Evolutionary conservation across 169 alveolate genomes (phyloP).

Genomic region (Cystoisospora suis): DNA sequence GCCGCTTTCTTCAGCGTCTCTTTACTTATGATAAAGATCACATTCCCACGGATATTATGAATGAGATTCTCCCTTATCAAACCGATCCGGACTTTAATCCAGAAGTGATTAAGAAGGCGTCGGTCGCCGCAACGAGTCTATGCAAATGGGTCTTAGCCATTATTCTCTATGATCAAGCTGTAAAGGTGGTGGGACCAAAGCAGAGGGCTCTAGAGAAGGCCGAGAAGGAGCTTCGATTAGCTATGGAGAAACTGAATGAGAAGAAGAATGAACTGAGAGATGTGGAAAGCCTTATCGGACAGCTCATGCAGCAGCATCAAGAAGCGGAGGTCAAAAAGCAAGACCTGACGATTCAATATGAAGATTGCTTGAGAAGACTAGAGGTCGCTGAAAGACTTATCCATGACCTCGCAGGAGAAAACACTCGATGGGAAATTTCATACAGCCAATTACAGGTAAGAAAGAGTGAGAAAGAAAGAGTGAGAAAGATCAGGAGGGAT

Average conservation of each 20-base stretch:
- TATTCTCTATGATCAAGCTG: conserved; percentile 90
- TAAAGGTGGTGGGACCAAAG: conserved; percentile 88
- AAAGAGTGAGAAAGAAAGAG: too few relatives aligned
- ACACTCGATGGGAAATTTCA: conserved; percentile 93
- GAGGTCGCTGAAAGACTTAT: conserved; percentile 93
- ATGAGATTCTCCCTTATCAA: conserved; percentile 91
- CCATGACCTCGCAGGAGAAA: conserved; percentile 93
- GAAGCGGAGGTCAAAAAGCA: conserved; percentile 86
- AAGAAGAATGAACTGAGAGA: conserved; percentile 87
- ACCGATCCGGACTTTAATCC: conserved; percentile 83
- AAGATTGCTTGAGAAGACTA: conserved; percentile 77
- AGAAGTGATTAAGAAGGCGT: conserved; percentile 86
- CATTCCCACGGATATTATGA: conserved; percentile 93
- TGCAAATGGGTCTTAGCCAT: conserved; percentile 94
- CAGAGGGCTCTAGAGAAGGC: conserved; percentile 91
- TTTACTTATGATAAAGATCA: conserved; percentile 90
- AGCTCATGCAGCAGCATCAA: conserved; percentile 82
- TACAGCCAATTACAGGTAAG: conserved; percentile 85
- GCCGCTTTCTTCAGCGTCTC: conserved; percentile 85
- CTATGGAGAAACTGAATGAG: conserved; percentile 86
- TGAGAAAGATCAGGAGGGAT: too few relatives aligned
- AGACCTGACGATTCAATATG: conserved; percentile 79
- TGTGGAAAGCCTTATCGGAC: conserved; percentile 84
- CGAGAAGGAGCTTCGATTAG: conserved; percentile 89
- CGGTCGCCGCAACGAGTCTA: conserved; percentile 89